phyloP scores from a whole-genome alignment of 495 filamentous ascomycete genomes.

The Hypoxylon crocopeplum region DNA sequence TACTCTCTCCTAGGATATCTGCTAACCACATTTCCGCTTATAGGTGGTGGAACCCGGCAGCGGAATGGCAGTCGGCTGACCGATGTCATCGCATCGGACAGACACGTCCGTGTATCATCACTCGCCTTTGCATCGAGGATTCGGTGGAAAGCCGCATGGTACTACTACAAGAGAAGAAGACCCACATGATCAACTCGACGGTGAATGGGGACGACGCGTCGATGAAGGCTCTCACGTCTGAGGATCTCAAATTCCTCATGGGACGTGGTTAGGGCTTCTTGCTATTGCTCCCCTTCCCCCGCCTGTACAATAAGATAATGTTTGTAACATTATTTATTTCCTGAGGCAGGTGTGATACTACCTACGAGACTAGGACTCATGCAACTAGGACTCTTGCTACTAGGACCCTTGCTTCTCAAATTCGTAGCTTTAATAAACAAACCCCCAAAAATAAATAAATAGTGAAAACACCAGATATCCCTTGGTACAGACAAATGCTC shows the following conservation, averaged over 20 bases:
- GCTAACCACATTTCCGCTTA: conserved; percentile 26
- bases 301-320: too few relatives aligned
- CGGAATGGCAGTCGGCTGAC: conserved; percentile 97
- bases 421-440: too few relatives aligned
- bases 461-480: too few relatives aligned
- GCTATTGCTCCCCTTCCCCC: too few relatives aligned
- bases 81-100: conserved; percentile 97
- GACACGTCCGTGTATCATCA: conserved; percentile 90
- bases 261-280: conserved; percentile 64
- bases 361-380: too few relatives aligned
- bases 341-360: too few relatives aligned
- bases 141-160: conserved; percentile 95
- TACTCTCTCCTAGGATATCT: conserved; percentile 24
- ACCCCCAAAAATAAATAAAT: too few relatives aligned
- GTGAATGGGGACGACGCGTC: conserved; percentile 89
- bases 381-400: too few relatives aligned
- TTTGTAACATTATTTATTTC: too few relatives aligned
- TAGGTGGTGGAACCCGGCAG: conserved; percentile 96
- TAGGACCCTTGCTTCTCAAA: too few relatives aligned
- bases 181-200: conserved; percentile 92
- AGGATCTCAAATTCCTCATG: conserved; percentile 96
- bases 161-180: conserved; percentile 95
- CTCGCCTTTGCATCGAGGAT: conserved; percentile 91
- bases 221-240: conserved; percentile 85
- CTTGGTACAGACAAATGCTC: too few relatives aligned